Conservation (phyloP, 2,329 filamentous ascomycete species). For the Fonsecaea monophora region DNA sequence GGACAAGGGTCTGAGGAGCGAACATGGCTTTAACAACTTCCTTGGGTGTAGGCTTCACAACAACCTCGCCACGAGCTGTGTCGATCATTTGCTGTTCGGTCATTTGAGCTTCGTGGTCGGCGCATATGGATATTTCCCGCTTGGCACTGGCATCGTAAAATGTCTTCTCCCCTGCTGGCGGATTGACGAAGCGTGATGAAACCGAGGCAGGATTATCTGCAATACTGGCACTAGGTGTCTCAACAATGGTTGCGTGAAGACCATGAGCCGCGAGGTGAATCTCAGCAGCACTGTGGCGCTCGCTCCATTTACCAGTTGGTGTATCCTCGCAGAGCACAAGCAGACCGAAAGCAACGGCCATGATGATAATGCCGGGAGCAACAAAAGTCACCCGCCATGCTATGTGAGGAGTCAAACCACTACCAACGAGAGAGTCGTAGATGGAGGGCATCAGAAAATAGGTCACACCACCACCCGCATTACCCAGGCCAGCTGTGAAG, state of each 20-base stretch:
- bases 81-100: conserved; percentile 57
- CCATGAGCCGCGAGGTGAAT: conserved; percentile 60
- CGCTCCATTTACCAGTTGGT: conserved; percentile 80
- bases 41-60: conserved; percentile 66
- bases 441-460: conserved; percentile 94
- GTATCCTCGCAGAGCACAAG: conserved; percentile 79
- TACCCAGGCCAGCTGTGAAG: conserved; percentile 82
- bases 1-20: conserved; percentile 63
- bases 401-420: conserved; percentile 67
- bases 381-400: conserved; percentile 88
- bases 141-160: conserved; percentile 40
- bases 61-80: conserved; percentile 63
- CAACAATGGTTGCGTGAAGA: conserved; percentile 39
- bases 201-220: conserved; percentile 42
- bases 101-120: conserved; percentile 54
- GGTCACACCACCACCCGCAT: conserved; percentile 86
- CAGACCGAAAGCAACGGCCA: conserved; percentile 70
- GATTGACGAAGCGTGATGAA: conserved; percentile 38
- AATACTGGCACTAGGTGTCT: conserved; percentile 38
- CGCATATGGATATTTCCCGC: conserved; percentile 38
- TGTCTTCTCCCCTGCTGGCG: conserved; percentile 46
- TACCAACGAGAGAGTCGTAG: conserved; percentile 74
- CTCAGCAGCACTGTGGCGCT: conserved; percentile 67
- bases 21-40: conserved; percentile 68
- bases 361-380: conserved; percentile 79